Percentiles rank a stretch among this genome's conserved stretches.
Conservation (phyloP, 805 yeast genomes). For the Scheffersomyces lignosus region DNA sequence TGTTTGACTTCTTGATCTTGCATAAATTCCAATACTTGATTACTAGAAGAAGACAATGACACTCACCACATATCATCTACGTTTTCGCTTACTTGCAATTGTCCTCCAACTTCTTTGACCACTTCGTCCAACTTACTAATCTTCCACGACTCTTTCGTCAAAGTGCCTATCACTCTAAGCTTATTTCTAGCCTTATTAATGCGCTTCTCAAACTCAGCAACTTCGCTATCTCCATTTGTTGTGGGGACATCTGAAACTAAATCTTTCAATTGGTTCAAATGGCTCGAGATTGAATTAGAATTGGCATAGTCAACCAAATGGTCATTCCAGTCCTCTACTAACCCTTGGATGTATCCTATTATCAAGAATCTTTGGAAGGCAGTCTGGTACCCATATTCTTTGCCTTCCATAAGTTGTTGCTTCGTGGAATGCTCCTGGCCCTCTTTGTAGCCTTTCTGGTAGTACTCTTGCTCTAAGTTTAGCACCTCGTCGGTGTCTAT, state of each 20-base stretch:
- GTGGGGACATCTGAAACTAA: conserved; percentile 11
- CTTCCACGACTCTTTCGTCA: conserved; percentile 31
- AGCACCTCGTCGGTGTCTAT: conserved; percentile 50
- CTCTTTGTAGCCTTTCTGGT: conserved; percentile 67
- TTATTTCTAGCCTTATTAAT: conserved; percentile 60
- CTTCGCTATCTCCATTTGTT: conserved; percentile 54
- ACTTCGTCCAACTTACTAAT: conserved; percentile 30
- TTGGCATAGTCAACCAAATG: conserved; percentile 14
- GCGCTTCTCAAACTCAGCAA: conserved; percentile 53
- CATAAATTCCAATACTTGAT: too few relatives aligned
- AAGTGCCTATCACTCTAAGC: conserved; percentile 48
- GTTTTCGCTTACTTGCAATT: conserved; percentile 35
- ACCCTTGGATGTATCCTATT: conserved; percentile 65
- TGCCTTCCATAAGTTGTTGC: conserved; percentile 72
- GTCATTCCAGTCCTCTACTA: conserved; percentile 39
- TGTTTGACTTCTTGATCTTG: too few relatives aligned
- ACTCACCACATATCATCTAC: conserved; percentile 44
- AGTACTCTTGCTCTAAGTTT: conserved; percentile 60
- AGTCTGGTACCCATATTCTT: conserved; percentile 78
- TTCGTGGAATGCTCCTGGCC: conserved; percentile 63
- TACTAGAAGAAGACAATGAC: too few relatives aligned
- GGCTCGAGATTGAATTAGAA: conserved; percentile 17
- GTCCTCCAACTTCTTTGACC: conserved; percentile 39
- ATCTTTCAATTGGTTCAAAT: conserved; percentile 31
- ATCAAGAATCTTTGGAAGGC: conserved; percentile 70